Evolutionary conservation across 108 stramenopile species (phyloP).

Genomic region (Cyclotella atomus): DNA sequence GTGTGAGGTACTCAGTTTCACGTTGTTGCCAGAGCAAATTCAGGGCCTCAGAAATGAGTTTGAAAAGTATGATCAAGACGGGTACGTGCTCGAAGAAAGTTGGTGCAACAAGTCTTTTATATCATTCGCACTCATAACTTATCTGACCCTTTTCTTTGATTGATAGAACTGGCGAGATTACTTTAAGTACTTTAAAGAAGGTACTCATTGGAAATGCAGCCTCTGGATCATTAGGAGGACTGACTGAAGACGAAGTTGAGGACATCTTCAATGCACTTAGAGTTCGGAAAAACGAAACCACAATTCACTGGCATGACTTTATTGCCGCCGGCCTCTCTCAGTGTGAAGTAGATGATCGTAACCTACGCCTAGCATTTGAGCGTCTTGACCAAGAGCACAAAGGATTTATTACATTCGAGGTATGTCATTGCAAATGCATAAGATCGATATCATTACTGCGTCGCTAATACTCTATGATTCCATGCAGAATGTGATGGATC

Average conservation of each 20-base stretch:
- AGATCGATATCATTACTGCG: too few relatives aligned
- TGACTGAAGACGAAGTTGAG: constrained; percentile 88
- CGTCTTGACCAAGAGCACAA: constrained; percentile 87
- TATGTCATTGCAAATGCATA: background rate
- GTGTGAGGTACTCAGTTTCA: constrained; percentile 89
- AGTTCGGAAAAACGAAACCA: constrained; percentile 79
- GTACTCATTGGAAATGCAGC: constrained; percentile 84
- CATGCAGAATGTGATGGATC: constrained; percentile 77
- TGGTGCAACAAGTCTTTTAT: background rate
- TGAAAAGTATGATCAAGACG: constrained; percentile 82
- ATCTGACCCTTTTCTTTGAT: background rate
- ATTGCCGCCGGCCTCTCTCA: constrained; percentile 88
- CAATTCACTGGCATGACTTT: constrained; percentile 89
- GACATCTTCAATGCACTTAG: constrained; percentile 91
- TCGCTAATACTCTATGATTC: too few relatives aligned
- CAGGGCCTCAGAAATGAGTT: constrained; percentile 85
- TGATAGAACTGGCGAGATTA: constrained; percentile 75
- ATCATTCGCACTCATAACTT: too few relatives aligned
- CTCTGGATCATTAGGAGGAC: constrained; percentile 79
- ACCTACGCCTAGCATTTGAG: constrained; percentile 87
- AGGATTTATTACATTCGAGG: constrained; percentile 84
- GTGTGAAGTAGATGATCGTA: constrained; percentile 88
- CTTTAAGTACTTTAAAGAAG: constrained; percentile 74
- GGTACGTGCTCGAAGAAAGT: background rate
- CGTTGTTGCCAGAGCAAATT: constrained; percentile 88